Conservation (phyloP, 306 rosid species). For the Vigna trinervia region DNA sequence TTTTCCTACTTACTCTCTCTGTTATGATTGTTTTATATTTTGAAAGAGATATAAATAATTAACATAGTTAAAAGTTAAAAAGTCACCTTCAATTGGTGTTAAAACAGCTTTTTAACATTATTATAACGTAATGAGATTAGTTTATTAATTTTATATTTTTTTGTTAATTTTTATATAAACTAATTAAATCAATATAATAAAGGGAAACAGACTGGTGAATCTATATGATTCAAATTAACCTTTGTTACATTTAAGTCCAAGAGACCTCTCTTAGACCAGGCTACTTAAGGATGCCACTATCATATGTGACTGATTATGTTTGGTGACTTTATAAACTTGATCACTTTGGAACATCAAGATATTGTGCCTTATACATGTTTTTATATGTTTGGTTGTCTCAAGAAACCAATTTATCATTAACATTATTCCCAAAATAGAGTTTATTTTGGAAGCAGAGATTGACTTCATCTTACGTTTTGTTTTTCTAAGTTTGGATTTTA, state of each 20-base stretch:
- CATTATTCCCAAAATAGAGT: not conserved
- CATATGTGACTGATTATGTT: not conserved
- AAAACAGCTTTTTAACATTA: not conserved
- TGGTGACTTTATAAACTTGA: not conserved
- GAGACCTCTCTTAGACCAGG: no score
- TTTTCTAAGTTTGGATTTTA: not conserved
- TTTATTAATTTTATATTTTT: not conserved
- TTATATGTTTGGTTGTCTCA: not conserved
- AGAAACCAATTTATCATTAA: not conserved
- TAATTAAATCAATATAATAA: not conserved
- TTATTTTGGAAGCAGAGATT: no score
- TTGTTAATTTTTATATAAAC: not conserved
- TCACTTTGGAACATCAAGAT: not conserved
- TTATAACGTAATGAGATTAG: not conserved
- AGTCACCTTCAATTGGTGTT: not conserved
- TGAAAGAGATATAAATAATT: not conserved
- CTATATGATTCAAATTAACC: not conserved
- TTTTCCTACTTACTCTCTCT: not conserved
- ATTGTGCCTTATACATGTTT: not conserved
- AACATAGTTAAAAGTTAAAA: not conserved
- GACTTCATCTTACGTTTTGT: not conserved
- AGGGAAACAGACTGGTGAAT: no score
- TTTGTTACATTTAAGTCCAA: no score
- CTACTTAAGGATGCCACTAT: not conserved
- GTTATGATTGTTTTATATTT: not conserved